Percentiles rank a stretch among this genome's conserved stretches.
These are phyloP conservation scores for Zygosaccharomyces rouxii DNA, from an alignment of 805 yeast genomes.

Conservation along the genomic window DNA sequence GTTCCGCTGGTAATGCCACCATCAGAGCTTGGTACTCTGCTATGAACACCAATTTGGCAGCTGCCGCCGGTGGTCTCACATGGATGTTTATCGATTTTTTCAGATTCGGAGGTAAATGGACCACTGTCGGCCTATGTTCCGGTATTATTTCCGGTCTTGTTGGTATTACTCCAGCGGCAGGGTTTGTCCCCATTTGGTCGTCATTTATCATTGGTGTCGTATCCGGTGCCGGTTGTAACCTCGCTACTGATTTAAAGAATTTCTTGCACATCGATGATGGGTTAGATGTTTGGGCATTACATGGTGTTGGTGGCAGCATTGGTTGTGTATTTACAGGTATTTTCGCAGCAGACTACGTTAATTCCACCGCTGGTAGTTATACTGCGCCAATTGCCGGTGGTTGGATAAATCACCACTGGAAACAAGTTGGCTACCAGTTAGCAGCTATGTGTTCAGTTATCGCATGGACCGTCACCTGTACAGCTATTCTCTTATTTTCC, in stretches of 20 bases:
- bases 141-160: slow-evolving; percentile 94
- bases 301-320: slow-evolving; percentile 87
- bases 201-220: slow-evolving; percentile 79
- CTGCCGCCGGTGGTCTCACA: slow-evolving; percentile 85
- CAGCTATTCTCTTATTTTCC: slow-evolving; percentile 58
- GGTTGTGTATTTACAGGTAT: slow-evolving; percentile 86
- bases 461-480: slow-evolving; percentile 70
- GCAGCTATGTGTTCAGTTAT: slow-evolving; percentile 71
- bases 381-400: slow-evolving; percentile 68
- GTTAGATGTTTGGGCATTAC: slow-evolving; percentile 88
- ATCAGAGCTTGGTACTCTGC: slow-evolving; percentile 93
- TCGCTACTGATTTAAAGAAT: slow-evolving; percentile 76
- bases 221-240: slow-evolving; percentile 74
- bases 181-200: slow-evolving; percentile 88
- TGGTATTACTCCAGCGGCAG: slow-evolving; percentile 96
- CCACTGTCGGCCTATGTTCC: slow-evolving; percentile 88
- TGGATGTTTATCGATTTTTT: slow-evolving; percentile 92
- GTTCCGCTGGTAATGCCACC: slow-evolving; percentile 90
- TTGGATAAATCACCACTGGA: slow-evolving; percentile 79
- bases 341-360: slow-evolving; percentile 87
- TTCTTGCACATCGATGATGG: slow-evolving; percentile 83
- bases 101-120: slow-evolving; percentile 84
- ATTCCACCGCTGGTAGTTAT: slow-evolving; percentile 68
- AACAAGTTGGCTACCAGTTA: slow-evolving; percentile 82
- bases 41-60: slow-evolving; percentile 90